Conservation (phyloP, 2,329 filamentous ascomycete species). For the Tolypocladium nubicola region DNA sequence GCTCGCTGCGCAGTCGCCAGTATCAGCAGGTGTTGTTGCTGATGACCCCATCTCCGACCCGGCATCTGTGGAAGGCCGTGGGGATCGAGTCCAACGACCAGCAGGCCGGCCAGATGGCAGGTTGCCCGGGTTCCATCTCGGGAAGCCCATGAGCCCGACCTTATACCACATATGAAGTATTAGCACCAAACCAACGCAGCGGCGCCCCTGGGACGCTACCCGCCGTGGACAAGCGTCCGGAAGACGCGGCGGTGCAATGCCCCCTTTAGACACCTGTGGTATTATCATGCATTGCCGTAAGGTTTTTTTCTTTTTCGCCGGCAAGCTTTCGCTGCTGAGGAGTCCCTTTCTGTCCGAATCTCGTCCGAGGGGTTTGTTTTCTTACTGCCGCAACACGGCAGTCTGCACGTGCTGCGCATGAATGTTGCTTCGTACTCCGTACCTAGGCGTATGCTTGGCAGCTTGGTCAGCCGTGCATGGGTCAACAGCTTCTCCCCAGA, state of each 20-base stretch:
- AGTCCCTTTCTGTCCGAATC: neutral
- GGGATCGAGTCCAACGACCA: neutral
- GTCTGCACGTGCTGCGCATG: neutral
- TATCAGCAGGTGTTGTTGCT: neutral
- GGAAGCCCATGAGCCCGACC: neutral
- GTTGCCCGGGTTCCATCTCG: neutral
- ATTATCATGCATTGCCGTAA: neutral
- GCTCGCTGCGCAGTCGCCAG: neutral
- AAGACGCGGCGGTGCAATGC: neutral
- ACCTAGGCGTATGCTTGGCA: neutral
- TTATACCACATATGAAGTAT: neutral
- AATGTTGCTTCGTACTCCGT: neutral
- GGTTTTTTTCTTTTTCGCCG: neutral
- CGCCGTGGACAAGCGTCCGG: neutral
- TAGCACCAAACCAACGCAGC: neutral
- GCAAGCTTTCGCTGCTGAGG: neutral
- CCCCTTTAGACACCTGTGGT: neutral
- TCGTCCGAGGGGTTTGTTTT: neutral
- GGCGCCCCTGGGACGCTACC: neutral
- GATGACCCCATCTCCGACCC: neutral
- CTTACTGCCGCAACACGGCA: neutral
- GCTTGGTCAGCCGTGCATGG: neutral
- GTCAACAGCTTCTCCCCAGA: neutral
- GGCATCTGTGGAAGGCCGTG: neutral
- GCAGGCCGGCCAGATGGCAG: neutral